Percentiles rank a stretch among this genome's conserved stretches.
Conservation (phyloP, 2,329 filamentous ascomycete genomes). For the Akanthomyces muscarius region DNA sequence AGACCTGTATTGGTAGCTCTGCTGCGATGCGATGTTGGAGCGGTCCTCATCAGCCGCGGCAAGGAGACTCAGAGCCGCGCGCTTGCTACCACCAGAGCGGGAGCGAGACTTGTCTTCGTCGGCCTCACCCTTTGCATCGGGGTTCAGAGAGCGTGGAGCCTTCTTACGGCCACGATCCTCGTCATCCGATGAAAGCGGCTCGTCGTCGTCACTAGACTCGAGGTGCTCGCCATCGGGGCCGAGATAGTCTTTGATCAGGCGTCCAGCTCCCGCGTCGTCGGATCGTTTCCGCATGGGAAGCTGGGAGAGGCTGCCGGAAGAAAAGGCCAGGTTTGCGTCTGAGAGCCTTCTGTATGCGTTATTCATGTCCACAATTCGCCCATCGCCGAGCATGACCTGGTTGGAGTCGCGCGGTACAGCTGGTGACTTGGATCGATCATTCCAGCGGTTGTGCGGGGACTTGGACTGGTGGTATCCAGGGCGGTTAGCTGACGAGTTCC, state of each 20-base stretch:
- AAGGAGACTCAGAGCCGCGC: conserved; percentile 57
- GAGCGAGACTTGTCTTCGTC: conserved; percentile 29
- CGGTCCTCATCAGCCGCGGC: conserved; percentile 76
- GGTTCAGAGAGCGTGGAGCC: conserved; percentile 44
- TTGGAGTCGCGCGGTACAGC: conserved; percentile 30
- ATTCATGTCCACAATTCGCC: conserved; percentile 61
- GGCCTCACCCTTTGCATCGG: conserved; percentile 33
- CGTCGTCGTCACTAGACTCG: conserved; percentile 69
- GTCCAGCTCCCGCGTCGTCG: conserved; percentile 43
- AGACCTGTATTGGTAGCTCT: conserved; percentile 56
- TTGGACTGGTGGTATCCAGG: conserved; percentile 46
- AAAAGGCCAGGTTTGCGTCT: conserved; percentile 63
- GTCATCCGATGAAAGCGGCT: conserved; percentile 59
- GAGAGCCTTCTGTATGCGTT: conserved; percentile 68
- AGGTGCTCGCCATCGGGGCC: conserved; percentile 63
- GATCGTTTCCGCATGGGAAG: conserved; percentile 54
- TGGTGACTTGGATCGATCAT: conserved; percentile 36
- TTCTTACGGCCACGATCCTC: conserved; percentile 62
- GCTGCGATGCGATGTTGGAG: conserved; percentile 49
- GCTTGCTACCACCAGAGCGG: conserved; percentile 34
- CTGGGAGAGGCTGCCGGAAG: conserved; percentile 58
- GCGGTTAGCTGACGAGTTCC: conserved; percentile 37
- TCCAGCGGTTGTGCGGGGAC: conserved; percentile 49
- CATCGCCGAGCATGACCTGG: conserved; percentile 53
- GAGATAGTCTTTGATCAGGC: conserved; percentile 65